Evolutionary conservation across 1,284 basidiomycete species (phyloP), one percentile per base, ranked within the genome.

Genomic region (Pseudozyma tsukubaensis): DNA sequence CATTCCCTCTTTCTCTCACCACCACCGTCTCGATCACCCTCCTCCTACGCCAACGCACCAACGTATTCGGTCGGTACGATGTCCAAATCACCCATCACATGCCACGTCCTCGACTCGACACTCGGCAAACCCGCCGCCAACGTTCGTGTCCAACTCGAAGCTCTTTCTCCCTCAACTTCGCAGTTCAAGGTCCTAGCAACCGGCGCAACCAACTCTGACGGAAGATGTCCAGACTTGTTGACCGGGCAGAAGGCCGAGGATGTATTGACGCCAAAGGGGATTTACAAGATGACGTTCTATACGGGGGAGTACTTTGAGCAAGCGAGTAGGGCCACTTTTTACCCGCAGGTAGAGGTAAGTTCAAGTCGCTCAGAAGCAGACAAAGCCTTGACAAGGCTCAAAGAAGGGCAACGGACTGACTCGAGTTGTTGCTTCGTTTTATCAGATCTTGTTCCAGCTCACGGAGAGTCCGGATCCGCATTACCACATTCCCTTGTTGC

Each of bases 91-190:
- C 92, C 92, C 1, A 92, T 96, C 67, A 96, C 94, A 39, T 95
- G 94, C 84, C 94, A 96, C 77, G 93, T 96, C 13, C 90, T 96
- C 63, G 94, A 96, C 82, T 90, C 92, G 3, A 91, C 92, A 1
- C 86, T 89, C 5, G 94, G 94, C 40, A 92, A 89, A 80, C 94
- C 94, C 12, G 94, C 91, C n/a, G 63, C 59, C 34, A 55, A 57
- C 35, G 58, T 72, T 18, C 61, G 63, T 13, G 69, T 76, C n/a
- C 68, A 66, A 55, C 52, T 74, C 24, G 68, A 72, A 60, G 62
- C 63, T 8, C 63, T 67, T 1, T 63, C 68, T 1, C 48, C 52
- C 8, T 56, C 55, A 42, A 60, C 59, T 49, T 66, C 63, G n/a
- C 50, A 52, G 16, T 72, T 70, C 49, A 52, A 56, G 49, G 50